phyloP scores from a whole-genome alignment of 2,329 filamentous ascomycete species.

The Xylariaceae sp. region DNA sequence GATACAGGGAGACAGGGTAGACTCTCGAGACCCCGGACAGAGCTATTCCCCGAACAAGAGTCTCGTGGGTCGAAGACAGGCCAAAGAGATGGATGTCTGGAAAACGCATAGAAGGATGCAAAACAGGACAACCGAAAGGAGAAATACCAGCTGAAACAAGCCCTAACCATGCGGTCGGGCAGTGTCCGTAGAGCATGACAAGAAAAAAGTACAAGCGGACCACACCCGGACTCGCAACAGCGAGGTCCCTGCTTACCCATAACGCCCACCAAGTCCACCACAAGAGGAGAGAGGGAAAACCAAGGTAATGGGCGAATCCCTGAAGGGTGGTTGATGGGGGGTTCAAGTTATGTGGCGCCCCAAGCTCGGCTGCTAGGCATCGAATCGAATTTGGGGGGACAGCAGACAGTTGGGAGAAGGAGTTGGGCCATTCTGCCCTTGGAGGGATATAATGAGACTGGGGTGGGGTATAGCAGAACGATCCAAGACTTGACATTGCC shows the following conservation, averaged over 20 bases:
- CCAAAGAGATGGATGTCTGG: constrained; percentile 29
- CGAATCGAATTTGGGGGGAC: not conserved
- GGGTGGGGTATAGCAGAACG: constrained; percentile 30
- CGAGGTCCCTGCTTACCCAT: constrained; percentile 25
- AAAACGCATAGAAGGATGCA: constrained; percentile 36
- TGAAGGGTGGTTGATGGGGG: not conserved
- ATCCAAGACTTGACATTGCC: constrained; percentile 26
- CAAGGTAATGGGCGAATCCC: constrained; percentile 16
- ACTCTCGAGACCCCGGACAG: constrained; percentile 25
- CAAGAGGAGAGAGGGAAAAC: constrained; percentile 5
- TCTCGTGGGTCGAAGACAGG: constrained; percentile 15
- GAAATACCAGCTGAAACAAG: constrained; percentile 40
- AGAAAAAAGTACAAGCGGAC: constrained; percentile 30
- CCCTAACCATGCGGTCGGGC: constrained; percentile 38
- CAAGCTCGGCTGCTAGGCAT: constrained; percentile 16
- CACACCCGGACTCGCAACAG: constrained; percentile 25
- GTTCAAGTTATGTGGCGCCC: constrained; percentile 14
- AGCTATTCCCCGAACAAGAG: constrained; percentile 17
- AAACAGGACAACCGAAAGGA: constrained; percentile 34
- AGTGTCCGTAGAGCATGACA: constrained; percentile 33
- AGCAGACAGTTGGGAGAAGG: constrained; percentile 24
- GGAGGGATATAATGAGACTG: constrained; percentile 29
- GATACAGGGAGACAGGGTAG: constrained; percentile 31
- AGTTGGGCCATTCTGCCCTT: constrained; percentile 28
- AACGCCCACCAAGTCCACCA: constrained; percentile 12